Conservation (phyloP, 1,139 yeast genomes). For the Lodderomyces parapsilosis region DNA sequence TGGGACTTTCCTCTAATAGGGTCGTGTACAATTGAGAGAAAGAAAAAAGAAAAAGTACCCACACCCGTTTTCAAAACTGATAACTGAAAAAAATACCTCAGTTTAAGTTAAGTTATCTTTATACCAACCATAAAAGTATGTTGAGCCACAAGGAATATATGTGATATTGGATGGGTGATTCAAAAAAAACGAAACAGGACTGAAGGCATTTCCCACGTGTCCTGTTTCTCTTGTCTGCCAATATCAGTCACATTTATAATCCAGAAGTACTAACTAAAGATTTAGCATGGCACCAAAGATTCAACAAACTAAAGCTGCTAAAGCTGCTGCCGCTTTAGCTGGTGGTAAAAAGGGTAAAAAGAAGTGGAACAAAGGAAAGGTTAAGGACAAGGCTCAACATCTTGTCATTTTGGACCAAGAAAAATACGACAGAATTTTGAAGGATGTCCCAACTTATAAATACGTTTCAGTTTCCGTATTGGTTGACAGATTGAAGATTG, state of each 20-base stretch:
- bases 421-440: constrained; percentile 97
- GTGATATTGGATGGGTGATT: constrained; percentile 2
- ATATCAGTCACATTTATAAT: background rate
- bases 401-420: constrained; percentile 97
- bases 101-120: background rate
- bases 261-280: background rate
- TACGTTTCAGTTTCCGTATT: constrained; percentile 96
- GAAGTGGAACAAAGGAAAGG: constrained; percentile 99
- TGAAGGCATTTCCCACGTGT: background rate
- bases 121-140: constrained; percentile 10
- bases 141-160: constrained; percentile 5
- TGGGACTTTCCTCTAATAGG: background rate
- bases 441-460: constrained; percentile 99
- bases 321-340: constrained; percentile 99
- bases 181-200: too few relatives aligned
- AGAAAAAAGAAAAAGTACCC: background rate
- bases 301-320: constrained; percentile 99
- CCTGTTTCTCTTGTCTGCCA: background rate
- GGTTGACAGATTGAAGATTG: constrained; percentile 98
- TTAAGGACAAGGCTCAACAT: constrained; percentile 99
- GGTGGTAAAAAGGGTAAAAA: constrained; percentile 99
- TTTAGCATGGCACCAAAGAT: constrained; percentile 91
- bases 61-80: background rate
- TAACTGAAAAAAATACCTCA: background rate
- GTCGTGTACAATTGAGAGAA: too few relatives aligned